Base-by-base conservation (phyloP, 1,284 basidiomycete genomes). In the Anthracocystis panici-leucophaei region DNA sequence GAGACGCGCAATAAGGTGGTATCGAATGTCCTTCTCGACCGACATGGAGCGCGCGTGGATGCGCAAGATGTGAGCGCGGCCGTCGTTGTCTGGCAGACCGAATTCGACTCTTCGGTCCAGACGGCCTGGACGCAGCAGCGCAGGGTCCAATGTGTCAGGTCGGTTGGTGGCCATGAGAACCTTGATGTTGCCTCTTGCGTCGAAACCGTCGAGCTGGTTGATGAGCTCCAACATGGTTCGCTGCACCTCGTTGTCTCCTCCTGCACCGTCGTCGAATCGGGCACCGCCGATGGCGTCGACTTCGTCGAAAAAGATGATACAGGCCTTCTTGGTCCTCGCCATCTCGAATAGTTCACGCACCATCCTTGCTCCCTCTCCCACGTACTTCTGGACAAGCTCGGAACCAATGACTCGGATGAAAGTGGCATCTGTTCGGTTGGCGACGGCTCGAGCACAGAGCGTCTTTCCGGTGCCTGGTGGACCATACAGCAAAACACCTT, bases 251-350 rank as follows among this genome's bases (percentile, higher is more conserved):
- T 99, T 99, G 83, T 99, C 97, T 50, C 97, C 97, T 58, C 97
- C 97, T 33, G 95, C 96, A 60, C 97, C 97, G 85, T 99, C 97
- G 84, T 99, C 97, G 85, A 97, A 98, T 65, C 97, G 90, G n/a
- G 97, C 96, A 68, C 96, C 97, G 85, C 97, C 97, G 79, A 99
- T 94, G 40, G 96, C 95, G 80, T 97, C 94, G 31, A 97, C 91
- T 88, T 99, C 97, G 82, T 99, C 97, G 81, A 99, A 99, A 88
- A 99, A 99, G 86, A 99, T 98, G 84, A 99, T 99, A 84, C 97
- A 99, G 2, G 97, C 97, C 87, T 98, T 99, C 89, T 99, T 99
- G 78, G 92, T 92, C 67, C 97, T 90, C 41, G 97, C 97, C 94
- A 99, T 97, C 88, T 99, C 97, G 87, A 99, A 99, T 66, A 99